Percentiles rank a stretch among this genome's conserved stretches.
These are phyloP conservation scores for Globisporangium heterothallicum DNA, from an alignment of 352 stramenopile species.

Conservation along the genomic window DNA sequence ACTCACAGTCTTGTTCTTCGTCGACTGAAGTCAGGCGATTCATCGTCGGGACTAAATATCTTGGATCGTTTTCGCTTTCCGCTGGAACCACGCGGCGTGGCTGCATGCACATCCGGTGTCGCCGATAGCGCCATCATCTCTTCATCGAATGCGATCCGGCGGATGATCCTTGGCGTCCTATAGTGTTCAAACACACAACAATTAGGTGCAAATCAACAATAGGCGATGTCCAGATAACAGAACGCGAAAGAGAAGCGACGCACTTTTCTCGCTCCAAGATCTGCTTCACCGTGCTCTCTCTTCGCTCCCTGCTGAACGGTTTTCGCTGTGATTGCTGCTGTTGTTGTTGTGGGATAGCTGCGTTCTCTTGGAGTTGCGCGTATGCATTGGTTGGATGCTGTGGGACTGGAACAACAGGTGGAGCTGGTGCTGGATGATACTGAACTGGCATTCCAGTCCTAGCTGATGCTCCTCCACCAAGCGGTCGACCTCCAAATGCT, in stretches of 20 bases:
- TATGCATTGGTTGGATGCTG: background rate
- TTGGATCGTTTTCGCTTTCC: constrained; percentile 29
- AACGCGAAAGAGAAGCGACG: background rate
- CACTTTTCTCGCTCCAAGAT: constrained; percentile 1
- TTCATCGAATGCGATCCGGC: constrained; percentile 37
- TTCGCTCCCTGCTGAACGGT: background rate
- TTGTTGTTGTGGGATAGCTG: constrained; percentile 5
- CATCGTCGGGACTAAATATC: constrained; percentile 28
- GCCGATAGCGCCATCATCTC: constrained; percentile 34
- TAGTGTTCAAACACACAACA: background rate
- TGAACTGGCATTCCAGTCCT: background rate
- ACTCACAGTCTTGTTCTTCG: constrained; percentile 7
- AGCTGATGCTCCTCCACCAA: background rate
- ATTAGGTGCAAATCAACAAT: background rate
- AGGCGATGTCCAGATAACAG: too few relatives aligned
- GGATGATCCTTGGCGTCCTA: constrained; percentile 30
- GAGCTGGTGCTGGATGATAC: background rate
- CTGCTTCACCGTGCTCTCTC: constrained; percentile 4
- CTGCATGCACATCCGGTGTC: constrained; percentile 8
- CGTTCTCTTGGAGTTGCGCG: background rate
- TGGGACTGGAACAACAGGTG: background rate
- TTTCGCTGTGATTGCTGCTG: background rate
- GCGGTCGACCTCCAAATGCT: constrained; percentile 13
- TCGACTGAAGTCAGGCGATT: constrained; percentile 17
- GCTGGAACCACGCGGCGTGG: constrained; percentile 1